Conservation (phyloP, 2,329 filamentous ascomycete genomes). For the Neophaeococcomyces aloes region DNA sequence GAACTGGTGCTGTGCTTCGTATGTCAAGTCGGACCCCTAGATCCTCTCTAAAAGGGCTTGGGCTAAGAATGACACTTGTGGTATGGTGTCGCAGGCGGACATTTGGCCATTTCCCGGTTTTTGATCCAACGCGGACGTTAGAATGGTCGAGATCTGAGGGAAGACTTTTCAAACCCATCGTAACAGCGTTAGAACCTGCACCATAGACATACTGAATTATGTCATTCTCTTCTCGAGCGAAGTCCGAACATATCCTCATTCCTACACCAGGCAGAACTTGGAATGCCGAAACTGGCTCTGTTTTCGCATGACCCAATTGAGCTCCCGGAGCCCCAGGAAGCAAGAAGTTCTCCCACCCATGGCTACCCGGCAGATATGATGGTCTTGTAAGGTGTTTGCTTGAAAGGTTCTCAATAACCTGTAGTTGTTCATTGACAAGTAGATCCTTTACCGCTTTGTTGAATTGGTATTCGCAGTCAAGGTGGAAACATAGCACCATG, state of each 20-base stretch:
- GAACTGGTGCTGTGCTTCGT: slow-evolving; percentile 6
- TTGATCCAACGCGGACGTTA: too few relatives aligned
- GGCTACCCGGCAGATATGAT: slow-evolving; percentile 9
- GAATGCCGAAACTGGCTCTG: slow-evolving; percentile 8
- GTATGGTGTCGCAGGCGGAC: slow-evolving; percentile 4
- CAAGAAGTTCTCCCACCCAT: slow-evolving; percentile 18
- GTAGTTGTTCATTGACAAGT: slow-evolving; percentile 6
- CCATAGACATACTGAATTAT: slow-evolving; percentile 8
- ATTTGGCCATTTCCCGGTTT: background rate
- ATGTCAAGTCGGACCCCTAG: slow-evolving; percentile 7
- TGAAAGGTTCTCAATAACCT: background rate
- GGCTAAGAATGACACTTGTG: slow-evolving; percentile 2
- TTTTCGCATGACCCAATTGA: slow-evolving; percentile 1
- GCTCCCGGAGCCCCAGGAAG: slow-evolving; percentile 13
- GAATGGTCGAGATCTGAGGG: slow-evolving; percentile 1
- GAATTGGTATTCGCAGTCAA: slow-evolving; percentile 16
- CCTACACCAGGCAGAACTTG: slow-evolving; percentile 14
- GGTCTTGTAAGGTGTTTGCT: slow-evolving; percentile 1
- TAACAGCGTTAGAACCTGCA: background rate
- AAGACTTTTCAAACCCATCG: background rate
- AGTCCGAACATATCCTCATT: slow-evolving; percentile 13
- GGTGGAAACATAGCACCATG: slow-evolving; percentile 9
- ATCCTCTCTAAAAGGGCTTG: slow-evolving; percentile 12
- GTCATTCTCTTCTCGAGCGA: slow-evolving; percentile 8
- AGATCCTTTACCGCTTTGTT: slow-evolving; percentile 10